These are phyloP conservation scores for Candida tropicalis DNA, from an alignment of 1,139 yeast species.

Conservation along the genomic window DNA sequence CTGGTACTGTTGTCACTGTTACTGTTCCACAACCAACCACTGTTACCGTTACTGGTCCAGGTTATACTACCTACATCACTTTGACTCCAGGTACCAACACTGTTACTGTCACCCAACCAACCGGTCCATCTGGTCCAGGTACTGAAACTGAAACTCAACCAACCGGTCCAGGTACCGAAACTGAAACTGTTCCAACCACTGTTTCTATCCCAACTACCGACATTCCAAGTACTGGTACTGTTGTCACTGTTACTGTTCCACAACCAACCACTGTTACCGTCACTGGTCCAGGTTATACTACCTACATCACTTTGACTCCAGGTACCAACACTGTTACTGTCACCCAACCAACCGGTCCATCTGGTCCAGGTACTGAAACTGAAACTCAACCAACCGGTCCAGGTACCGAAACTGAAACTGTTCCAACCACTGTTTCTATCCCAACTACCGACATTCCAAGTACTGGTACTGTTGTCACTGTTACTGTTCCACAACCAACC, in stretches of 20 bases:
- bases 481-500: background rate
- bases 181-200: too few species aligned
- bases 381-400: background rate
- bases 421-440: background rate
- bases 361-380: conserved; percentile 8
- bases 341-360: conserved; percentile 3
- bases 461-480: too few species aligned
- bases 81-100: conserved; percentile 5
- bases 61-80: conserved; percentile 1
- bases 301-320: background rate
- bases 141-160: background rate
- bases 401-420: too few species aligned
- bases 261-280: background rate
- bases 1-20: conserved; percentile 4
- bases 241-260: background rate
- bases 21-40: background rate
- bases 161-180: too few species aligned
- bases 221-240: too few species aligned
- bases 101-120: too few species aligned
- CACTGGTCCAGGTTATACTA: conserved; percentile 1
- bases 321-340: background rate
- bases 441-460: too few species aligned
- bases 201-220: background rate
- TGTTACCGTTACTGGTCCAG: conserved; percentile 4
- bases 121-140: conserved; percentile 2